A percentile compares a stretch with the other conserved stretches of the same genome.
phyloP scores from a whole-genome alignment of 768 basidiomycete genomes.

The Floccularia luteovirens region DNA sequence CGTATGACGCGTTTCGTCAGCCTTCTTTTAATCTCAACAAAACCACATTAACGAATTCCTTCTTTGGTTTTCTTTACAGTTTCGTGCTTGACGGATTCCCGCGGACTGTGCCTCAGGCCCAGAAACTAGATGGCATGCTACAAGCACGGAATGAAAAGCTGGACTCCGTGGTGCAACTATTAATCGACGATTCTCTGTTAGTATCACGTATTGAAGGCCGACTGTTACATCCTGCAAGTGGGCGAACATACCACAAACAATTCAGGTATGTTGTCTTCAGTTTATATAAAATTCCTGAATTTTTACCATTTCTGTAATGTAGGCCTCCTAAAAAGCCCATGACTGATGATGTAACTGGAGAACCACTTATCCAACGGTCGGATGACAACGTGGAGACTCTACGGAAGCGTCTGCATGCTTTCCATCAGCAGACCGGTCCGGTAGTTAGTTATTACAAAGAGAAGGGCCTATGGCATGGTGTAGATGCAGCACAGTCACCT shows the following conservation, averaged over 20 bases:
- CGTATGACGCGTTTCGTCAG: neutral
- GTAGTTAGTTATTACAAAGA: slow-evolving; percentile 95
- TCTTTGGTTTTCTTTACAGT: slow-evolving; percentile 31
- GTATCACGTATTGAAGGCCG: slow-evolving; percentile 98
- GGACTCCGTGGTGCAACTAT: slow-evolving; percentile 86
- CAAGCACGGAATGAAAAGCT: slow-evolving; percentile 75
- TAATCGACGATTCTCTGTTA: slow-evolving; percentile 90
- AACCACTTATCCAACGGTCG: slow-evolving; percentile 93
- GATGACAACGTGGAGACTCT: slow-evolving; percentile 98
- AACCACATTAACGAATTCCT: neutral
- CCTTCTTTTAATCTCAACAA: neutral
- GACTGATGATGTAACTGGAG: slow-evolving; percentile 90
- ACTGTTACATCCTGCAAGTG: slow-evolving; percentile 83
- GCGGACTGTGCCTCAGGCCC: slow-evolving; percentile 91
- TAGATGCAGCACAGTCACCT: slow-evolving; percentile 94
- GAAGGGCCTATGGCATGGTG: slow-evolving; percentile 81
- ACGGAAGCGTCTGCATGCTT: slow-evolving; percentile 80
- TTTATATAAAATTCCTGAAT: slow-evolving; percentile 1
- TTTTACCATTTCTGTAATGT: slow-evolving; percentile 9
- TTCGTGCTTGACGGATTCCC: slow-evolving; percentile 99
- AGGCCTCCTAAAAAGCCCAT: slow-evolving; percentile 98
- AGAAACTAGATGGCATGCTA: slow-evolving; percentile 95
- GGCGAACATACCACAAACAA: slow-evolving; percentile 90
- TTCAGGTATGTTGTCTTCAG: slow-evolving; percentile 63
- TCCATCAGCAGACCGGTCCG: slow-evolving; percentile 91